Percentiles rank a stretch among this genome's conserved stretches.
Evolutionary conservation across 1,139 yeast genomes (phyloP).

Genomic region (Suhomyces kunorum): DNA sequence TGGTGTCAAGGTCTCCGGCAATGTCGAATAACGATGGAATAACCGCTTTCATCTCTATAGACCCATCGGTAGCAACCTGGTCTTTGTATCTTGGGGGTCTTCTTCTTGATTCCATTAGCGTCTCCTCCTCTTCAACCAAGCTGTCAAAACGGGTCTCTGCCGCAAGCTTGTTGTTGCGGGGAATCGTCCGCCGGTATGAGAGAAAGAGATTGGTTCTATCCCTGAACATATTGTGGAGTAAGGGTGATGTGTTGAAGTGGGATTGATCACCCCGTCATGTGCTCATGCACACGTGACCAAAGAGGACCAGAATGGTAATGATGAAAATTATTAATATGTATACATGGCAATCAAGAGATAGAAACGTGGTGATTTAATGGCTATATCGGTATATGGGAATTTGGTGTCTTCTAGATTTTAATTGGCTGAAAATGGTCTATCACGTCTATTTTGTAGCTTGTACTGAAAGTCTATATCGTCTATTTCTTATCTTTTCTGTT

Average conservation of each 20-base stretch:
- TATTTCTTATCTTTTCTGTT: constrained; percentile 17
- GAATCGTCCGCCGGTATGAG: constrained; percentile 72
- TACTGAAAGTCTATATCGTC: background rate
- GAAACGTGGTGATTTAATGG: too few species aligned
- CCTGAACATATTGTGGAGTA: constrained; percentile 52
- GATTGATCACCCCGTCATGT: background rate
- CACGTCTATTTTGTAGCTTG: background rate
- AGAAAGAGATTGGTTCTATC: constrained; percentile 71
- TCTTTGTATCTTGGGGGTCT: constrained; percentile 14
- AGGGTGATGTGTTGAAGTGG: background rate
- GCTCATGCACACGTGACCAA: background rate
- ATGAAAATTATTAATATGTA: background rate
- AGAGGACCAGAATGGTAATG: background rate
- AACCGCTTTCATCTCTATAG: constrained; percentile 52
- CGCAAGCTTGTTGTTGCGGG: constrained; percentile 37
- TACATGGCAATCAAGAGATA: too few species aligned
- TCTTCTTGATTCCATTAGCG: constrained; percentile 38
- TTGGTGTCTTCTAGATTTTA: too few species aligned
- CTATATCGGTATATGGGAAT: too few species aligned
- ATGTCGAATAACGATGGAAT: constrained; percentile 82
- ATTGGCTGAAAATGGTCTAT: too few species aligned
- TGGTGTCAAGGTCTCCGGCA: constrained; percentile 68
- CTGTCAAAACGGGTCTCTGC: constrained; percentile 38
- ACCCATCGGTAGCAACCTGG: constrained; percentile 23
- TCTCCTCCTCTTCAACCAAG: constrained; percentile 57